Percentiles rank a stretch among this genome's conserved stretches.
Conservation (phyloP, 345 rosid genomes). For the Citrus glauca region DNA sequence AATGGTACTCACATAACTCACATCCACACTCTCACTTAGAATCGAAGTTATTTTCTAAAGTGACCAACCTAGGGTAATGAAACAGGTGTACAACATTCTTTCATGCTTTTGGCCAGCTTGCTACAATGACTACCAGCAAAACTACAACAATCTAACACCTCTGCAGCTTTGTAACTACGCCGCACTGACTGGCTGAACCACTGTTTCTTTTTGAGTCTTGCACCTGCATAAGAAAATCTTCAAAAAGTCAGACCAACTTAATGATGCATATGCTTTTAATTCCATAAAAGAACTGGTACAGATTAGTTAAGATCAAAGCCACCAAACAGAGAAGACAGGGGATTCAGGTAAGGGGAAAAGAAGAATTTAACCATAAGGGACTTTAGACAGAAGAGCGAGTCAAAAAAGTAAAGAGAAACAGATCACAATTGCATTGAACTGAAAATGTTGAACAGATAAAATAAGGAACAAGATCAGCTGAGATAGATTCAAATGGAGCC, state of each 20-base stretch:
- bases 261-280: neutral
- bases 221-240: constrained; percentile 36
- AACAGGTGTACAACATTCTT: neutral
- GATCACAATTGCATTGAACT: too few relatives aligned
- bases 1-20: neutral
- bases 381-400: too few relatives aligned
- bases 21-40: neutral
- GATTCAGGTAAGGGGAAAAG: too few relatives aligned
- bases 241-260: constrained; percentile 2
- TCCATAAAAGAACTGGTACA: neutral
- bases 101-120: neutral
- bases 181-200: constrained; percentile 21
- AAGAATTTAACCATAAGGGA: too few relatives aligned
- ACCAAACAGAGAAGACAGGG: neutral
- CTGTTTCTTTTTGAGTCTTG: constrained; percentile 35
- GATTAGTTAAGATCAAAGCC: neutral
- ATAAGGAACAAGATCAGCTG: neutral
- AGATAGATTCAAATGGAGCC: neutral
- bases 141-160: neutral
- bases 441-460: neutral
- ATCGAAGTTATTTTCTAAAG: neutral
- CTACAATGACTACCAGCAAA: neutral
- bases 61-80: neutral
- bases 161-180: constrained; percentile 20
- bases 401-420: too few relatives aligned